Percentiles rank a stretch among this genome's conserved stretches.
Conservation (phyloP, 768 basidiomycete genomes). For the Hypholoma fasciculare region DNA sequence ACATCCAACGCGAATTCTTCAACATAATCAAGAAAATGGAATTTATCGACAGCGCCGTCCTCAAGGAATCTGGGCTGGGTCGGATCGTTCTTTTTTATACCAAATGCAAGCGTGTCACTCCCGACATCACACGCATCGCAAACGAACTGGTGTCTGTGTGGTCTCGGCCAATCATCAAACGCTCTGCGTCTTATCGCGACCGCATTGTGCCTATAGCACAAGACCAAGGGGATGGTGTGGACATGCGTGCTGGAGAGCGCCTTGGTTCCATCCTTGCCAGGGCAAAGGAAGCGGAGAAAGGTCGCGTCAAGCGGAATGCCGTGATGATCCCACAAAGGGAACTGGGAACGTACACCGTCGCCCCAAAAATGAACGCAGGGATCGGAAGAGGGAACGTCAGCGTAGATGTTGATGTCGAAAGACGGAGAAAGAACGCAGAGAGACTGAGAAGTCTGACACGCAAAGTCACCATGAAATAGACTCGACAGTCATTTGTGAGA, state of each 20-base stretch:
- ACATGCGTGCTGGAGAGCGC: constrained; percentile 47
- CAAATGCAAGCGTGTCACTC: constrained; percentile 86
- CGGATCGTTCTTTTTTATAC: constrained; percentile 94
- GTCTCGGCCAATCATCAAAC: constrained; percentile 92
- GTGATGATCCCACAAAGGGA: constrained; percentile 82
- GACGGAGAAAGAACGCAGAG: constrained; percentile 75
- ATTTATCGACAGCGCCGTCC: constrained; percentile 84
- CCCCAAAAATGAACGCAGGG: constrained; percentile 62
- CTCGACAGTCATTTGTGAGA: not conserved
- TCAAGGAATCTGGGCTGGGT: constrained; percentile 91
- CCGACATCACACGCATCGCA: constrained; percentile 79
- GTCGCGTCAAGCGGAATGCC: constrained; percentile 71
- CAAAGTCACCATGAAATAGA: constrained; percentile 36
- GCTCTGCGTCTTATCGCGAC: constrained; percentile 80
- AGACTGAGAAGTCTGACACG: constrained; percentile 64
- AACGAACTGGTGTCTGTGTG: constrained; percentile 81
- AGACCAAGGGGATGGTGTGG: constrained; percentile 35
- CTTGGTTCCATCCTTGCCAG: constrained; percentile 70
- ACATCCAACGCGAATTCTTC: constrained; percentile 94
- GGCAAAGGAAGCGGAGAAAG: constrained; percentile 67
- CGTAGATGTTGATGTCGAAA: constrained; percentile 73
- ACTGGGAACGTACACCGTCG: constrained; percentile 77
- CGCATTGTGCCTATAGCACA: constrained; percentile 63
- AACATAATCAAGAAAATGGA: constrained; percentile 83
- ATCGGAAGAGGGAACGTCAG: constrained; percentile 48